Evolutionary conservation across 176 grass and related monocot genomes (phyloP).

Genomic region (Tuctoria greenei): DNA sequence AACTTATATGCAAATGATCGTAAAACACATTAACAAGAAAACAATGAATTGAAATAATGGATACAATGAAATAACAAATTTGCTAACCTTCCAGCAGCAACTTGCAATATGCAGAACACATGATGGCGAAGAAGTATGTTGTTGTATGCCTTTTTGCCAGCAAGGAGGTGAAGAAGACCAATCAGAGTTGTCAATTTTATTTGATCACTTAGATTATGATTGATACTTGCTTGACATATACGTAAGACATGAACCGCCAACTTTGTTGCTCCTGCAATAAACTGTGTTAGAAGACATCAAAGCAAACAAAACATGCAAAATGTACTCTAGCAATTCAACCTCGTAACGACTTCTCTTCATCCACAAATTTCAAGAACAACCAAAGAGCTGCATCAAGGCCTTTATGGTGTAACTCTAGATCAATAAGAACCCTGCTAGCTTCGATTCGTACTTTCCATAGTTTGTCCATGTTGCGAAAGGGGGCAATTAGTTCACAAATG

Average conservation of each 20-base stretch:
- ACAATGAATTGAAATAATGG: constrained; percentile 21
- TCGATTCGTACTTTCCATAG: constrained; percentile 92
- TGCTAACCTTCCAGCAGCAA: constrained; percentile 85
- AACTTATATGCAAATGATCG: not conserved
- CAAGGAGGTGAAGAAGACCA: constrained; percentile 66
- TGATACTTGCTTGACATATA: constrained; percentile 67
- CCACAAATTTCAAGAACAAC: constrained; percentile 85
- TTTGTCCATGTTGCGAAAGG: constrained; percentile 70
- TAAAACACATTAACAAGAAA: constrained; percentile 13
- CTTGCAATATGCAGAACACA: constrained; percentile 95
- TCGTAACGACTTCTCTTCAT: constrained; percentile 83
- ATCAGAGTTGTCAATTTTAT: constrained; percentile 61
- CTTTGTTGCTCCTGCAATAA: constrained; percentile 73
- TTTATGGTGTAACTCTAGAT: constrained; percentile 82
- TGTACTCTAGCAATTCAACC: constrained; percentile 46
- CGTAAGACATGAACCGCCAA: constrained; percentile 76
- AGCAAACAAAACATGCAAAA: constrained; percentile 28
- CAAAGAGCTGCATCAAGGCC: constrained; percentile 75
- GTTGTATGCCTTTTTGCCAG: constrained; percentile 80
- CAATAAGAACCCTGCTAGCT: constrained; percentile 86
- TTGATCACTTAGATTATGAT: constrained; percentile 51
- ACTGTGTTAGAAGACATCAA: constrained; percentile 40
- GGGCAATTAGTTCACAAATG: constrained; percentile 74
- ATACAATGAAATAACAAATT: constrained; percentile 33
- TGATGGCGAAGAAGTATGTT: constrained; percentile 90